These are phyloP conservation scores for Carex myosuroides DNA, from an alignment of 176 grass and related monocot genomes.

Conservation along the genomic window DNA sequence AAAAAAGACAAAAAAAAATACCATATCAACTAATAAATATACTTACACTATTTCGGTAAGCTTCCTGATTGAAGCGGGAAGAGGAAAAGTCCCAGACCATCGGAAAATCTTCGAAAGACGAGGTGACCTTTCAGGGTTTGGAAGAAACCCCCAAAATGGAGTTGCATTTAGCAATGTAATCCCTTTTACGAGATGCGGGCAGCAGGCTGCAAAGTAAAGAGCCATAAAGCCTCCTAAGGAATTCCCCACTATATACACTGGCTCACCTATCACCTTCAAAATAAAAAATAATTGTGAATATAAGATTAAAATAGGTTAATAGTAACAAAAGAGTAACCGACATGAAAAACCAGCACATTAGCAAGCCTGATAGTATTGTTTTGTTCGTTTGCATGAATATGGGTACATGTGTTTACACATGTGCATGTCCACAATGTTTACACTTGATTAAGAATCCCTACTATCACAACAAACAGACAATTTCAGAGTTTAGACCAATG, in stretches of 20 bases:
- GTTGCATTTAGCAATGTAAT: conserved; percentile 92
- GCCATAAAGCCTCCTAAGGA: conserved; percentile 92
- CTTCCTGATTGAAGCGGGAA: conserved; percentile 66
- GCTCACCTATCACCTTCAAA: conserved; percentile 85
- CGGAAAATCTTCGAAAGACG: conserved; percentile 68
- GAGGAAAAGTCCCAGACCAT: conserved; percentile 93
- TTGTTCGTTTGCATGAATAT: not conserved
- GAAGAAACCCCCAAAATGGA: conserved; percentile 96
- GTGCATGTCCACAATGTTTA: not conserved
- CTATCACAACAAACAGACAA: not conserved
- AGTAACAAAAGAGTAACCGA: not conserved
- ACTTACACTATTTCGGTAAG: conserved; percentile 79
- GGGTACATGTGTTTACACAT: not conserved
- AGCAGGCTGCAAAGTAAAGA: conserved; percentile 64
- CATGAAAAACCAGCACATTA: not conserved
- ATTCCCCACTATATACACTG: conserved; percentile 90
- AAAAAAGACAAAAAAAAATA: not conserved
- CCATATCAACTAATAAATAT: not conserved
- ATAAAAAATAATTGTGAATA: not conserved
- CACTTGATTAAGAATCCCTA: not conserved
- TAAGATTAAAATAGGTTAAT: not conserved
- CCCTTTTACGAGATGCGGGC: conserved; percentile 81
- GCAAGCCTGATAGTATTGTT: not conserved
- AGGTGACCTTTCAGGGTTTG: conserved; percentile 76
- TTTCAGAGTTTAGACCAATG: not conserved